Evolutionary conservation across 1,284 basidiomycete species (phyloP), one percentile per base, ranked within the genome.

Genomic region (Cryptococcus amylolentus): DNA sequence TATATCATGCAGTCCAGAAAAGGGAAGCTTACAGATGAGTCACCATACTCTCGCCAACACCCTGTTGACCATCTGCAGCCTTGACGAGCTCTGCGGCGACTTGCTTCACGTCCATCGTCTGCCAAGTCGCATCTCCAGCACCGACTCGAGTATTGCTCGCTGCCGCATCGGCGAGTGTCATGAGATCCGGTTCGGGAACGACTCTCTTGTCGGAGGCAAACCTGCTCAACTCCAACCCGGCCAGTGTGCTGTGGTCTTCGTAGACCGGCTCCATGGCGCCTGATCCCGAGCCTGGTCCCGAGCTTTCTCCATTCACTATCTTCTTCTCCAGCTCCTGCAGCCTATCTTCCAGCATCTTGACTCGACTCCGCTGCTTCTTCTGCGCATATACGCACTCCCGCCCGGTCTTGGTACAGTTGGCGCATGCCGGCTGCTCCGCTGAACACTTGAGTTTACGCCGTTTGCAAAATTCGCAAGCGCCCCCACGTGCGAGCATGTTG

Each of bases 391-490:
- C 67, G 54, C 76, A 78, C 45, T 71, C 66, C 50, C 61, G 65
- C 2, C 66, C 65, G 3, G 62, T 52, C 39, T 72, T 69, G n/a
- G 55, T 40, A 50, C 76, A 78, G 18, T 68, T 67, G 0, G 61
- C 60, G 56, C 76, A 78, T 31, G 62, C 56, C 1, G 76, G 76
- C 45, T 63, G 42, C 47, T 75, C 72, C 35, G 73, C 76, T 2
- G 72, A 67, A 53, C 76, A 78, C 56, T 73, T 71, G 38, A 78
- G 58, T 52, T 77, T 78, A 18, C 76, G 66, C n/a, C 68, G 63
- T 55, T 78, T 78, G 59, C 76, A 78, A 50, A 76, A 78, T 57
- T 78, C 76, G 60, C 75, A 77, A 5, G 76, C 75, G 7, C 67
- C 73, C 8, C 76, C 76, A 48, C 76, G 65, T 8, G 72, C 63